These are phyloP conservation scores for Aspergillus sparsus DNA, from an alignment of 495 filamentous ascomycete genomes.

Conservation along the genomic window DNA sequence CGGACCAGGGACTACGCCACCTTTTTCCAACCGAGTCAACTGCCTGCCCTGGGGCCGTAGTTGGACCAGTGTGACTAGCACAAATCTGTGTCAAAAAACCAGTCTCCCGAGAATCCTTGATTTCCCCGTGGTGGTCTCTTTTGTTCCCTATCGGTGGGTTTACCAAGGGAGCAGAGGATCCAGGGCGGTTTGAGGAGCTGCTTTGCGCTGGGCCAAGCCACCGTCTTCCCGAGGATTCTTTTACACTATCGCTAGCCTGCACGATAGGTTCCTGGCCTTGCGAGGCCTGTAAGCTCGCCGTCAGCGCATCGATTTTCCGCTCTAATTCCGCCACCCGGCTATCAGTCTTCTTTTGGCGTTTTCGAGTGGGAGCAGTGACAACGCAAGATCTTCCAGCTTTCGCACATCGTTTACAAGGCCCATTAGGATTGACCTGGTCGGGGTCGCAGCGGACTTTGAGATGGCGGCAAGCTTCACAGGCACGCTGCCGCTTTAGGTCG, in stretches of 20 bases:
- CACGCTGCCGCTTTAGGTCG: slow-evolving; percentile 78
- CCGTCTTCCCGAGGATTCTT: slow-evolving; percentile 17
- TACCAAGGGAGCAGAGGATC: slow-evolving; percentile 12
- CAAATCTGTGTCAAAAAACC: slow-evolving; percentile 26
- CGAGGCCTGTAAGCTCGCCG: slow-evolving; percentile 67
- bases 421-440: slow-evolving; percentile 52
- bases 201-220: slow-evolving; percentile 25
- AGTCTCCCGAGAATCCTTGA: slow-evolving; percentile 20
- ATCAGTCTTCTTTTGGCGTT: slow-evolving; percentile 92
- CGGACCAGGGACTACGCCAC: slow-evolving; percentile 14
- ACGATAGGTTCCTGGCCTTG: slow-evolving; percentile 21
- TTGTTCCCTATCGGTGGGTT: slow-evolving; percentile 19
- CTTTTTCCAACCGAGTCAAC: slow-evolving; percentile 14
- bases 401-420: slow-evolving; percentile 80
- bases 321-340: slow-evolving; percentile 90
- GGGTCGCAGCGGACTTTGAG: slow-evolving; percentile 91
- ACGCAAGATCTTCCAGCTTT: slow-evolving; percentile 80
- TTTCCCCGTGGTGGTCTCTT: slow-evolving; percentile 31
- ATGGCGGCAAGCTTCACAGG: slow-evolving; percentile 87
- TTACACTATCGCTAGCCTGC: slow-evolving; percentile 3
- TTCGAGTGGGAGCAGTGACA: slow-evolving; percentile 79
- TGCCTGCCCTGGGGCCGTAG: slow-evolving; percentile 25
- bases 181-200: slow-evolving; percentile 3
- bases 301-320: slow-evolving; percentile 89
- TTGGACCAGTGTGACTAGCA: slow-evolving; percentile 26